Evolutionary conservation across 805 yeast genomes (phyloP).

Genomic region (Pichia paraexigua): DNA sequence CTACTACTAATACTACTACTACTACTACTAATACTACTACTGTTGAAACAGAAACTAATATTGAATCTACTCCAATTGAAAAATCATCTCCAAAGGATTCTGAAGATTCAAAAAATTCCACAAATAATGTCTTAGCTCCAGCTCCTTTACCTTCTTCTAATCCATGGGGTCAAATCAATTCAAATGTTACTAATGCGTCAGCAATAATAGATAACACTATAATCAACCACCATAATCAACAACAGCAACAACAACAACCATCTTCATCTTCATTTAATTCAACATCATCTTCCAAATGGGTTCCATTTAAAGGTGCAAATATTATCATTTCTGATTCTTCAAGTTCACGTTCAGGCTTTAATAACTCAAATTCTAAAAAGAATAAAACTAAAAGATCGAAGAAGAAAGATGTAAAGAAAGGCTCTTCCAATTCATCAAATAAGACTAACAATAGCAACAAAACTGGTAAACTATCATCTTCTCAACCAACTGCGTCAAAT

Average conservation of each 20-base stretch:
- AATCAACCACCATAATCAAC: background rate
- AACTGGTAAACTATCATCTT: background rate
- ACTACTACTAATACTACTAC: background rate
- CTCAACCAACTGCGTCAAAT: background rate
- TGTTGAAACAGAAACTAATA: background rate
- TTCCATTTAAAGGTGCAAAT: conserved; percentile 54
- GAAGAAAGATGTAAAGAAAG: background rate
- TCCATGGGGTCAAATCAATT: conserved; percentile 46
- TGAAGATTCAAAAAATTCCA: background rate
- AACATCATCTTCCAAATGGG: conserved; percentile 46
- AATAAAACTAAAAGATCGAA: background rate
- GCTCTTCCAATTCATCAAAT: background rate
- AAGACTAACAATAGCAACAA: conserved; percentile 2
- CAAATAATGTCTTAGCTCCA: conserved; percentile 34
- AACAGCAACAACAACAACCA: background rate
- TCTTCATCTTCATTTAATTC: conserved; percentile 14
- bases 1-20: background rate
- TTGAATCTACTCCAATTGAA: background rate
- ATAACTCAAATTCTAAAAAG: background rate
- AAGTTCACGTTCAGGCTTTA: background rate
- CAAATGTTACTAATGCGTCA: conserved; percentile 15
- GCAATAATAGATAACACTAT: conserved; percentile 5
- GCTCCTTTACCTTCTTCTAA: conserved; percentile 58
- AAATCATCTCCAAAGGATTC: background rate
- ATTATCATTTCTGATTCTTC: conserved; percentile 29